These are phyloP conservation scores for Psophocarpus tetragonolobus DNA, from an alignment of 306 rosid species.

Conservation along the genomic window DNA sequence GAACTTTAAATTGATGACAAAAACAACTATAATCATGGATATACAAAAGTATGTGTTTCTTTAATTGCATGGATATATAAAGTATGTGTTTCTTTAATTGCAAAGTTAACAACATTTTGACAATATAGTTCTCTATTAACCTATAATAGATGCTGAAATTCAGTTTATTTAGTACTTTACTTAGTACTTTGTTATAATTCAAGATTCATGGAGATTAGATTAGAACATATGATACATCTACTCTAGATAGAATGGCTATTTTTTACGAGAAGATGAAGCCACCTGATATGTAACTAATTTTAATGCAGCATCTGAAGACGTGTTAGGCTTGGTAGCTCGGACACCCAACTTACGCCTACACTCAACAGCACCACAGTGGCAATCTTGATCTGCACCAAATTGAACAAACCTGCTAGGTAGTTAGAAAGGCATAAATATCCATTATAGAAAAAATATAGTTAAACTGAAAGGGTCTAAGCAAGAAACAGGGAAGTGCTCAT, in stretches of 20 bases:
- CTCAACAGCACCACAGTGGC: slow-evolving; percentile 87
- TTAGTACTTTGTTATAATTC: slow-evolving; percentile 7
- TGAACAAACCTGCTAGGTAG: slow-evolving; percentile 90
- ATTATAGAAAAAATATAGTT: neutral
- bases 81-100: no score
- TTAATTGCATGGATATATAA: no score
- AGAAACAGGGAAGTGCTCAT: slow-evolving; percentile 47
- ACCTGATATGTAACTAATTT: slow-evolving; percentile 86
- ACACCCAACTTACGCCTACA: slow-evolving; percentile 90
- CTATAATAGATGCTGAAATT: no score
- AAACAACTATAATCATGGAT: no score
- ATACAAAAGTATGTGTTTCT: no score
- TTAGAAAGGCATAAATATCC: slow-evolving; percentile 46
- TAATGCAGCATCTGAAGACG: slow-evolving; percentile 84
- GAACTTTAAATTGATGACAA: no score
- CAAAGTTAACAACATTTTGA: no score
- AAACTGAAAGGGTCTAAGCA: slow-evolving; percentile 26
- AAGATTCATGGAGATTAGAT: neutral
- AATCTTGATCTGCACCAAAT: slow-evolving; percentile 99
- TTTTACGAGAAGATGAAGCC: slow-evolving; percentile 58
- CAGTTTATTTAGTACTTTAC: no score
- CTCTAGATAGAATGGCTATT: slow-evolving; percentile 52
- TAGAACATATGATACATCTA: slow-evolving; percentile 39
- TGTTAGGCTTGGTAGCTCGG: slow-evolving; percentile 77
- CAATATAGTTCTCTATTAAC: no score